phyloP scores from a whole-genome alignment of 73 alveolate species.

The Paramecium sexaurelia region DNA sequence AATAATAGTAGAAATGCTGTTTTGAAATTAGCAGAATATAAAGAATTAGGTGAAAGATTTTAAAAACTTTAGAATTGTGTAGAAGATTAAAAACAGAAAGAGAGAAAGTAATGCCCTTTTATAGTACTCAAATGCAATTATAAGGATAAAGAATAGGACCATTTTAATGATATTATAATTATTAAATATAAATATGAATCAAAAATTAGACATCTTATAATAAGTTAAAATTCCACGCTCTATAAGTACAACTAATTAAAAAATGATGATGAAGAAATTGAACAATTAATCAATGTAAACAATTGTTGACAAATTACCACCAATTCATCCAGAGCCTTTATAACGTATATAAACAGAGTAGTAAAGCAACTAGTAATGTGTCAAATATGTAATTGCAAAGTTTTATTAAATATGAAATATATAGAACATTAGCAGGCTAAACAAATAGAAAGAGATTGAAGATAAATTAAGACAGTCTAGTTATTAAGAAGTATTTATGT shows the following conservation, averaged over 20 bases:
- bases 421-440: not conserved
- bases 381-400: not conserved
- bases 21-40: conserved; percentile 90
- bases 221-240: not conserved
- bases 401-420: not conserved
- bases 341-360: not conserved
- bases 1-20: conserved; percentile 93
- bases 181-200: not conserved
- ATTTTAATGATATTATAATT: conserved; percentile 21
- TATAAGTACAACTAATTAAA: not conserved
- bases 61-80: conserved; percentile 97
- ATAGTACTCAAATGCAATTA: conserved; percentile 65
- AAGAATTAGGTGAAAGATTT: conserved; percentile 91
- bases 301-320: not conserved
- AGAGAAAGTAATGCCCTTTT: conserved; percentile 98
- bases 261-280: not conserved
- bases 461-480: not conserved
- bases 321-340: not conserved
- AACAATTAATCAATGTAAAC: not conserved
- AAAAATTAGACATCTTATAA: not conserved
- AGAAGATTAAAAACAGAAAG: conserved; percentile 96
- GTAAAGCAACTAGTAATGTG: not conserved
- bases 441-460: not conserved
- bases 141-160: conserved; percentile 63
- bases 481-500: not conserved